Base-by-base conservation (phyloP, 164 flowering plant species). In the Houttuynia cordata region DNA sequence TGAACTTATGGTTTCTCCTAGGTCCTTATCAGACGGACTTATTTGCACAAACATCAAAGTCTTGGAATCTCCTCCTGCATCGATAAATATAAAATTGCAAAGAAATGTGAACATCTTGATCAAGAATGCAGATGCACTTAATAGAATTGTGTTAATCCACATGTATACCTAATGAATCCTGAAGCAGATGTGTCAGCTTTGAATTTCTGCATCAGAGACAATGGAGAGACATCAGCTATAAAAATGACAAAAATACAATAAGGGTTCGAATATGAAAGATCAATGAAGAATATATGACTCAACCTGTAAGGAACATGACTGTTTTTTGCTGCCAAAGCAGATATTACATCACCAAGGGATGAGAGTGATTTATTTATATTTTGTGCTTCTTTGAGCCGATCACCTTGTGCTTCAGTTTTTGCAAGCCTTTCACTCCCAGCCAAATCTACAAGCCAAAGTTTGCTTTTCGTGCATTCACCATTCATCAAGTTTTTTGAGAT, bases 401-500 rank as follows among this genome's bases (percentile, higher is more conserved):
- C 97, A 22, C 97, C 97, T 65, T 87, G 92, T 34, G 71, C 88
- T 40, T 90, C 97, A 49, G 95, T 87, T 73, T 85, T 87, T 54
- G 82, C 87, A 57, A 90, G 81, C 72, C 97, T 80, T 79, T 90
- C 97, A 66, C 95, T 90, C 39, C 97, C 95, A 1, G 97, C 97
- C 73, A 87, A 78, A 70, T 87, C 97, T 24, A 90, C 91, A 58
- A 90, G 86, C 95, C 95, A 90, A 67, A 90, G 95, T 76, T 85
- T 90, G 83, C 97, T 90, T 71, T 80, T 87, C 39, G 91, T 86
- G 76, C 85, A 78, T 57, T 85, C 97, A 2, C 87, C 89, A 74
- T 65, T 86, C 70, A 87, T 73, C 75, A 87, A 63, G 72, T 83
- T 90, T 69, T 79, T 83, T 24, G 91, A 70, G 70, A 41, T 79